Evolutionary conservation across 148 eudicot genomes (phyloP), one percentile per base, ranked within the genome.

Genomic region (Diospyros kaki): DNA sequence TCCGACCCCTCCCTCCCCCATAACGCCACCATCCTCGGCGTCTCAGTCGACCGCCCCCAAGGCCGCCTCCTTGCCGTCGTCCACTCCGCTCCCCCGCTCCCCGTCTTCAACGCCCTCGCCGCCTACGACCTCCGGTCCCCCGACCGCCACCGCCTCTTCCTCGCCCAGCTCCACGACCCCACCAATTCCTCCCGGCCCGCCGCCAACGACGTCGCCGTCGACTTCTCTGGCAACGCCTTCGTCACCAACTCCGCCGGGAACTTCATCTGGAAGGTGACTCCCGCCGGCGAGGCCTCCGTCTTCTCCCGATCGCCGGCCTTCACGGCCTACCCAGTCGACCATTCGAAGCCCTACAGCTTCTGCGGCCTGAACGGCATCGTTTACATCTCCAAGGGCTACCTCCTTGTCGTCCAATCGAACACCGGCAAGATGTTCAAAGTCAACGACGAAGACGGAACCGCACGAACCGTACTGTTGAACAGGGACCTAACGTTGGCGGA

Each of bases 401-500:
- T 94, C 43, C 74, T 94, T n/a, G 90, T 83, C 2, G 86, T 86
- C 76, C 97, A 94, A 44, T 79, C 91, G 11, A 91, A 90, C 78
- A 89, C 97, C 2, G 98, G 98, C 0, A 91, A 88, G 69, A 50
- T 94, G 73, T 90, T 85, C 81, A 94, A 87, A 76, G 91, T 94
- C 63, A 77, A 86, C 84, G 73, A 72, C 15, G 83, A 80, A 4
- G 90, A 88, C 78, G 98, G 98, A 3, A 76, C 81, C 10, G 83
- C 93, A 1, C 81, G 84, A 40, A 70, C 68, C 42, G 93, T 94
- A 4, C 59, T 66, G 13, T 38, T 92, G 51, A 85, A 91, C 74
- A 78, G 62, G 61, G 84, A 84, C 8, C 66, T 94, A 38, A 68
- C 87, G 74, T 75, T 69, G 40, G 93, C 83, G 0, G 93, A 90